phyloP scores from a whole-genome alignment of 805 yeast genomes.

The Maudiozyma pseudohumilis region DNA sequence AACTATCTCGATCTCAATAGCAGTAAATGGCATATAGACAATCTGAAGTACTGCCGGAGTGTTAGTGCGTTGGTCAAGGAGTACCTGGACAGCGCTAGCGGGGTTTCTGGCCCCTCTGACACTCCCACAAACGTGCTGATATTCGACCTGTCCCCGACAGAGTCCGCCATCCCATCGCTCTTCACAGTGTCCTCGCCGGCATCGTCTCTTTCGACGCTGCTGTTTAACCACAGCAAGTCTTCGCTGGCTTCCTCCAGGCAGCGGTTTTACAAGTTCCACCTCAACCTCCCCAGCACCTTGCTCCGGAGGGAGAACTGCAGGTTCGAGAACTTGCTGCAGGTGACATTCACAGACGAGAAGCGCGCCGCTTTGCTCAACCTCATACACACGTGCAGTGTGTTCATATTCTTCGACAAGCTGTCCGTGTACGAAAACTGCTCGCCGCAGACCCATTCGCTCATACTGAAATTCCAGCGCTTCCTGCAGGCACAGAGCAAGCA shows the following conservation, averaged over 20 bases:
- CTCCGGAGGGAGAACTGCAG: conserved; percentile 24
- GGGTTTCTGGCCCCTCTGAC: background rate
- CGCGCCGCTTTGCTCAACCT: conserved; percentile 11
- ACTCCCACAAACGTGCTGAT: conserved; percentile 8
- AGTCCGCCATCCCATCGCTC: conserved; percentile 9
- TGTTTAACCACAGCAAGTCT: conserved; percentile 2
- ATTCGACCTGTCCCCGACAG: conserved; percentile 18
- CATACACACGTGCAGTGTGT: conserved; percentile 11
- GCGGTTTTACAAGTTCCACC: conserved; percentile 17
- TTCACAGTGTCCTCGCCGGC: conserved; percentile 6
- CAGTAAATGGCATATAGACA: conserved; percentile 9
- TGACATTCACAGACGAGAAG: conserved; percentile 16
- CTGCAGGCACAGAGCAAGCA: background rate
- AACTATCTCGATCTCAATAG: conserved; percentile 5
- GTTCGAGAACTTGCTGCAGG: conserved; percentile 20
- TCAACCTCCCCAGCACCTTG: conserved; percentile 26
- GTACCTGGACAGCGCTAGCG: background rate
- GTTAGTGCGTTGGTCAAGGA: background rate
- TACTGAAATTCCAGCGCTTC: conserved; percentile 15
- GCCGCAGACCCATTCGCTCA: conserved; percentile 16
- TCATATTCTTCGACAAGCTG: conserved; percentile 22
- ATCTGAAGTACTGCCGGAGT: conserved; percentile 6
- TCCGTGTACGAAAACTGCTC: conserved; percentile 18
- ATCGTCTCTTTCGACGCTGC: conserved; percentile 4
- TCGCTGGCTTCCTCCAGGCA: conserved; percentile 2